Evolutionary conservation across 2,329 filamentous ascomycete species (phyloP), one percentile per base, ranked within the genome.

Genomic region (Pezicula carpinea): DNA sequence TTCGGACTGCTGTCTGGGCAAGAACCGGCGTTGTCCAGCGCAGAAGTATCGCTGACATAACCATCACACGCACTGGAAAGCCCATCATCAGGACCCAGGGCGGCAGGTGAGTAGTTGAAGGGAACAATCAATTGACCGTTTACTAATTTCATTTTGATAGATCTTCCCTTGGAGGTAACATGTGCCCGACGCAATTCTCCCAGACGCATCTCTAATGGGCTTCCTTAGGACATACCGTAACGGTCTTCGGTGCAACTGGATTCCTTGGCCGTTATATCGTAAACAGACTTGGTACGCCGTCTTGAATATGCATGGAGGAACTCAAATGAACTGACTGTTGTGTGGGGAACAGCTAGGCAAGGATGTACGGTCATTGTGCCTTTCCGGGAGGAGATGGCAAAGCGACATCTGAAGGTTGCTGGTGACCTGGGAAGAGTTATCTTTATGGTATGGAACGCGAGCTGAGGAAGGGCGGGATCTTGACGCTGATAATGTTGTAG

Each of bases 241-340:
- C 93, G 49, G 92, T 99, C 62, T 99, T 99, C 72, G 93, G 93
- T 71, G 93, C 93, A 64, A 96, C 91, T 52, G 93, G 93, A 55
- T 92, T 95, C 68, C 75, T 99, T 47, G 93, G 93, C 65, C 84
- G 93, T 66, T 99, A 99, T 69, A 95, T 99, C 65, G 93, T 99
- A 65, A 96, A 96, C 73, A 82, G 89, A 68, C 79, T 99, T 65
- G 90, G 90, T 84, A 75, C 53, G 72, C 35, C 46, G 39, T 40
- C 44, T 42, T 45, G 46, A 40, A 46, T 40, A 15, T 39, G 32
- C 22, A 21, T 13, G 10, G 21, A 32, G 10, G 39, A 29, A 3
- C 15, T 29, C 22, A 29, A 11, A 18, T 11, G 42, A 47, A 53
- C 58, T 63, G 45, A 64, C 55, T 39, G 39, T 36, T 44, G 47